Evolutionary conservation across 768 basidiomycete genomes (phyloP), one percentile per base, ranked within the genome.

Genomic region (Termitomyces sp.): DNA sequence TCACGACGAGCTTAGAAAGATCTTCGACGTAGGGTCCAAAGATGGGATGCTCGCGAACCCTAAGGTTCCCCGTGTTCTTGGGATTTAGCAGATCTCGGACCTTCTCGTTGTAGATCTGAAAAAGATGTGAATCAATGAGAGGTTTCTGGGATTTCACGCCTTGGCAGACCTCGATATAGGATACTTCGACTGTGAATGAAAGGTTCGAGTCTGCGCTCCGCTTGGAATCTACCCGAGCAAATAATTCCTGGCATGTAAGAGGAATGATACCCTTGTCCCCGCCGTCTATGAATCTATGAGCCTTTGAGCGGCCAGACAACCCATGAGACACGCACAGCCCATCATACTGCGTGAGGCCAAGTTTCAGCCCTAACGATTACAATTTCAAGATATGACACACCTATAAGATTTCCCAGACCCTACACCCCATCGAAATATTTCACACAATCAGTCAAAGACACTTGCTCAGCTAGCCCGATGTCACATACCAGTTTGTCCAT

Each of bases 1-100:
- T 86, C 45, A 98, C 97, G 30, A 87, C 87, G 54, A 98, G 83
- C 72, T 93, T 93, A 66, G 92, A 94, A 56, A 99, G 78, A 75
- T 96, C 94, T 73, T 99, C 97, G 51, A 99, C 97, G 69, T 99
- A 99, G n/a, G 97, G 96, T 5, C 94, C 94, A 51, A 93, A 73
- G 70, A 84, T 92, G 14, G 97, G 97, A 68, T 98, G 97, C 73
- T 99, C 97, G 64, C 97, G 88, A 57, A 99, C 97, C 67, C 94
- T 86, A 53, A 99, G 82, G 68, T 97, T 96, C 57, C 95, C 94
- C 28, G 89, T 84, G 73, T 98, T 99, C 79, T 92, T 94, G 21
- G 97, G 97, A 70, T 98, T 99, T 60, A 99, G 78, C 60, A 99
- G 79, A 72, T 99, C 96, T 56, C 94, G 88, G 30, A 99, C 96